These are phyloP conservation scores for Albatrellus sp. DNA, from an alignment of 1,284 basidiomycete species.

Conservation along the genomic window DNA sequence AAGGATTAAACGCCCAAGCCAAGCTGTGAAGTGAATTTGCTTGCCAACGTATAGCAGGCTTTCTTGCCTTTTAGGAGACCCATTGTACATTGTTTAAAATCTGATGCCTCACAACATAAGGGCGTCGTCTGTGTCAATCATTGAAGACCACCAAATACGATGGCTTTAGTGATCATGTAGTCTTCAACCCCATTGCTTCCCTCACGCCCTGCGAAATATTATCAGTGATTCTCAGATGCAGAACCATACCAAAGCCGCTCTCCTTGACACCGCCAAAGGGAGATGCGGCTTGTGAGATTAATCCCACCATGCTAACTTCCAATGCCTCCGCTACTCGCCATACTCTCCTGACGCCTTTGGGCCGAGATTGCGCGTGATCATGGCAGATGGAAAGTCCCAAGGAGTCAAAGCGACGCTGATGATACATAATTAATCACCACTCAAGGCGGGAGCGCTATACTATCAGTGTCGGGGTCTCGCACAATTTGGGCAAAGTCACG, in stretches of 20 bases:
- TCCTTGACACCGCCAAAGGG: slow-evolving; percentile 93
- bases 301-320: slow-evolving; percentile 93
- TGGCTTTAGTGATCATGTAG: slow-evolving; percentile 72
- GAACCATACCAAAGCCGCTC: slow-evolving; percentile 54
- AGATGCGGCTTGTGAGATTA: slow-evolving; percentile 73
- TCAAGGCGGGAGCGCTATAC: too few relatives aligned
- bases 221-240: neutral
- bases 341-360: slow-evolving; percentile 76
- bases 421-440: neutral
- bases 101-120: neutral
- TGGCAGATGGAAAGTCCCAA: slow-evolving; percentile 92
- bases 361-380: slow-evolving; percentile 84
- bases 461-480: too few relatives aligned
- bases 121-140: neutral
- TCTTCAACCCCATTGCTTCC: slow-evolving; percentile 77
- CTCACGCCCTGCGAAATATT: slow-evolving; percentile 40
- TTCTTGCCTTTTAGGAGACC: neutral
- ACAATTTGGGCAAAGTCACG: too few relatives aligned
- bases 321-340: slow-evolving; percentile 98
- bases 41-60: neutral
- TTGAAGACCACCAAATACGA: slow-evolving; percentile 54
- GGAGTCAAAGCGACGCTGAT: slow-evolving; percentile 65
- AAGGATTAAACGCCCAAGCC: slow-evolving; percentile 8
- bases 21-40: slow-evolving; percentile 5
- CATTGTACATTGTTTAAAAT: neutral